Evolutionary conservation across 306 rosid genomes (phyloP), one percentile per base, ranked within the genome.

Genomic region (Dryas octopetala): DNA sequence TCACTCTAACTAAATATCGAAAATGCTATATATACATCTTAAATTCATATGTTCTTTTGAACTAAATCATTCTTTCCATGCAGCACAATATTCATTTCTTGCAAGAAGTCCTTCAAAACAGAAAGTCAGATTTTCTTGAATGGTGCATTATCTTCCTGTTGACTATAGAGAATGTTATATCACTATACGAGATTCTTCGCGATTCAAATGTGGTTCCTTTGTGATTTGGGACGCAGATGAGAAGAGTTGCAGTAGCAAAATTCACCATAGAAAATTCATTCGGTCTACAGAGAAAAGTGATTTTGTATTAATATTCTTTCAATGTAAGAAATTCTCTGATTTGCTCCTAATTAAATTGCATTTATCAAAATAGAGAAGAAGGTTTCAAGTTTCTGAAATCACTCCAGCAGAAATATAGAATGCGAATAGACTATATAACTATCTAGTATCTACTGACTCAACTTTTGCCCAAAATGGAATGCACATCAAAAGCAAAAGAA

Each of bases 11-110:
- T 32, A 32, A 32, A 32, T 32, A 1, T 32, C 2, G 38, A 32
- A 32, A 32, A 32, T 32, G 38, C 38, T 32, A 32, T 32, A 32
- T 32, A 1, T 32, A 1, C 38, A 32, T 32, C 38, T 32, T 48
- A 4, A 45, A 4, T 16, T 66, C 57, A 7, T 58, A 11, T 58
- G n/a, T 38, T 28, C 46, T 51, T 13, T 68, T 40, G 15, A 74
- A 10, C 43, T 51, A 15, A 11, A 9, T 9, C 52, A 63, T 76
- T 78, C 73, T 53, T 64, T 71, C 53, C 63, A 84, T 85, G 93
- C 96, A 95, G 99, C 93, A 90, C 81, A 95, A 95, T 83, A 92
- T 95, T 86, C 99, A 95, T 89, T 95, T 95, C 80, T 90, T 92
- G 66, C 97, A 92, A 81, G 97, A 95, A 86, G 97, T 88, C 77